Percentiles rank a stretch among this genome's conserved stretches.
These are phyloP conservation scores for Fomitopsis serialis DNA, from an alignment of 768 basidiomycete genomes.

Conservation along the genomic window DNA sequence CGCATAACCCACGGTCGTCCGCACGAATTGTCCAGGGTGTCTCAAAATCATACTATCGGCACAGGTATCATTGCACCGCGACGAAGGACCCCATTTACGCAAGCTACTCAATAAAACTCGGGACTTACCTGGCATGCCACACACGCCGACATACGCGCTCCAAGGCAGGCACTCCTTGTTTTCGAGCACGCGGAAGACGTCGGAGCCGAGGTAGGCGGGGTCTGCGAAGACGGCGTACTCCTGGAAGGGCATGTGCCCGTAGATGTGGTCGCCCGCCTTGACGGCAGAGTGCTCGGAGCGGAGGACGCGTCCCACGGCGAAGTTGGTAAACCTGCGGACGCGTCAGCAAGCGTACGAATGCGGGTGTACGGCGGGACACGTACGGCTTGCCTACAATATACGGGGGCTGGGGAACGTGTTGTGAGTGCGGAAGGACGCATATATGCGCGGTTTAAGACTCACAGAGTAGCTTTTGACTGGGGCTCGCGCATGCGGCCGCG, in stretches of 20 bases:
- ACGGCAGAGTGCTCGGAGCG: slow-evolving; percentile 19
- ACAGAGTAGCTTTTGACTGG: slow-evolving; percentile 11
- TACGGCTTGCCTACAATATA: slow-evolving; percentile 25
- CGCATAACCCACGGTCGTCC: too few relatives aligned
- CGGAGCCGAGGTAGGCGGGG: slow-evolving; percentile 2
- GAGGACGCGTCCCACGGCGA: slow-evolving; percentile 20
- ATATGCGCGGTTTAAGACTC: neutral
- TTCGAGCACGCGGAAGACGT: slow-evolving; percentile 22
- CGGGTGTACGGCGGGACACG: slow-evolving; percentile 1
- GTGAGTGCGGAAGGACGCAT: too few relatives aligned
- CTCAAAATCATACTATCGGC: too few relatives aligned
- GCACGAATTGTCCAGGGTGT: too few relatives aligned
- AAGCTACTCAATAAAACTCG: too few relatives aligned
- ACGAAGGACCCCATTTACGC: too few relatives aligned
- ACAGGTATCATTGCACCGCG: too few relatives aligned
- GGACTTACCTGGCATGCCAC: slow-evolving; percentile 37
- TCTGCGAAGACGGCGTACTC: slow-evolving; percentile 32
- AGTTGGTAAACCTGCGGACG: slow-evolving; percentile 14
- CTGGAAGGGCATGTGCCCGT: slow-evolving; percentile 23
- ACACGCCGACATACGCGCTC: slow-evolving; percentile 43
- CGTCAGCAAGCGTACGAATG: too few relatives aligned
- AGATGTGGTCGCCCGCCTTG: slow-evolving; percentile 21
- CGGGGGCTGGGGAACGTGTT: slow-evolving; percentile 1
- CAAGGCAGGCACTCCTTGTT: slow-evolving; percentile 43
- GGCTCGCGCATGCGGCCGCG: slow-evolving; percentile 8